Evolutionary conservation across 2,329 filamentous ascomycete species (phyloP), one percentile per base, ranked within the genome.

Genomic region (Emmonsia crescens): DNA sequence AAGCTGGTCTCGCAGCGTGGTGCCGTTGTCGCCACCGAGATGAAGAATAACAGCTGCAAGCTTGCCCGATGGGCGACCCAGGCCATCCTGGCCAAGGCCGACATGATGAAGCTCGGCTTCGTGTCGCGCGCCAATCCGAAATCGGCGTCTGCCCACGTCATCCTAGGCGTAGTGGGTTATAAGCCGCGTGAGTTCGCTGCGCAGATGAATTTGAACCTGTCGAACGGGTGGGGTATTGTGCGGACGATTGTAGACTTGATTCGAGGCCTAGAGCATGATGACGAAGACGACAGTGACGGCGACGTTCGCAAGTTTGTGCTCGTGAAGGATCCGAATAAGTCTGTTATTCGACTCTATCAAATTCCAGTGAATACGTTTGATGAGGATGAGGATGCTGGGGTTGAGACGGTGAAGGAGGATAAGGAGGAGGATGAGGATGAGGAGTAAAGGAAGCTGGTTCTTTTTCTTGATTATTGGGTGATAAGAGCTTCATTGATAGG

Each of bases 1-100:
- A 99, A 99, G 84, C 85, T 99, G 64, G 89, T 89, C 66, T 91
- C 87, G 70, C 92, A 96, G 81, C 89, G 94, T 71, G 94, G 94
- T 85, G 94, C 94, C 62, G 93, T 99, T 51, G 89, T 99, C 31
- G 94, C 94, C 24, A 99, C 94, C 14, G 94, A 99, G 82, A 99
- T 99, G 94, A 99, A 99, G 89, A 99, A 99, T 85, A 99, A 99
- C 85, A 91, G 87, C 73, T 96, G 91, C 88, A 99, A 99, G 83
- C 87, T 99, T 65, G 94, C 94, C 62, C 84, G 94, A 75, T 99
- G 94, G 94, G 96, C 94, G 38, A 91, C 93, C 51, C 94, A 99
- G 82, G 90, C 89, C 73, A 96, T 99, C 72, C 85, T 99, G 62
- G 92, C 93, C 75, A 92, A 92, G 79, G 92, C 94, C n/a, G 94